A percentile compares a stretch with the other conserved stretches of the same genome.
Evolutionary conservation across 176 grass and related monocot species (phyloP).

Genomic region (Paspalum vaginatum): DNA sequence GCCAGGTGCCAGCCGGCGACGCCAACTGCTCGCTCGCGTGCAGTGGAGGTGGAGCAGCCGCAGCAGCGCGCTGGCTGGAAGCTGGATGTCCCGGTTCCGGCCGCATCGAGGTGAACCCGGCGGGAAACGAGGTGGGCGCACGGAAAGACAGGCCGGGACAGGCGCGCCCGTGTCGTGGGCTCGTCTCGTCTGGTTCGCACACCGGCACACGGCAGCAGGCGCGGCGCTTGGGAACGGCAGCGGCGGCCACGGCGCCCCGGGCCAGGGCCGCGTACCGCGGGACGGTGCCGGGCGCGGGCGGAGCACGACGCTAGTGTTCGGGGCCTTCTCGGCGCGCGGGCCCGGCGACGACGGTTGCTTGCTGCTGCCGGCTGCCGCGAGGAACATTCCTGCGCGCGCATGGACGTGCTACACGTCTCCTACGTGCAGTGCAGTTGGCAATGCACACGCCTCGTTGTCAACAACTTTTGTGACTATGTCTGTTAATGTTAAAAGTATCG

Average conservation of each 20-base stretch:
- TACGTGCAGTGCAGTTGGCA: background rate
- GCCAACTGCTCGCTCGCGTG: no score
- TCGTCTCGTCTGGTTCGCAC: background rate
- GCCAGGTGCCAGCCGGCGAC: no score
- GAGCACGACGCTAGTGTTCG: conserved; percentile 48
- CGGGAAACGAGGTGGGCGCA: conserved; percentile 43
- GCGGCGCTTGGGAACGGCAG: background rate
- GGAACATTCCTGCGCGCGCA: conserved; percentile 18
- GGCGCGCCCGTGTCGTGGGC: background rate
- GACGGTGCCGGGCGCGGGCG: conserved; percentile 40
- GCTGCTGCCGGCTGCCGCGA: conserved; percentile 9
- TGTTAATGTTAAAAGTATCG: no score
- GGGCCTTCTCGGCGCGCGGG: conserved; percentile 15
- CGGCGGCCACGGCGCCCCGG: background rate
- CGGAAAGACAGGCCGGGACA: conserved; percentile 12
- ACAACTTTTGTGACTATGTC: no score
- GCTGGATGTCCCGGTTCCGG: background rate
- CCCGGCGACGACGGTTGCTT: conserved; percentile 39
- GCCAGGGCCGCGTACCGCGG: background rate
- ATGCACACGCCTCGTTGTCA: background rate
- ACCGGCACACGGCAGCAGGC: background rate
- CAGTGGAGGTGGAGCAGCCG: background rate
- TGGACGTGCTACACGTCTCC: background rate
- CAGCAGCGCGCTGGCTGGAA: background rate
- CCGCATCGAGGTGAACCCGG: background rate